phyloP scores from a whole-genome alignment of 179 eudicot genomes.

The Drosera spatulata region DNA sequence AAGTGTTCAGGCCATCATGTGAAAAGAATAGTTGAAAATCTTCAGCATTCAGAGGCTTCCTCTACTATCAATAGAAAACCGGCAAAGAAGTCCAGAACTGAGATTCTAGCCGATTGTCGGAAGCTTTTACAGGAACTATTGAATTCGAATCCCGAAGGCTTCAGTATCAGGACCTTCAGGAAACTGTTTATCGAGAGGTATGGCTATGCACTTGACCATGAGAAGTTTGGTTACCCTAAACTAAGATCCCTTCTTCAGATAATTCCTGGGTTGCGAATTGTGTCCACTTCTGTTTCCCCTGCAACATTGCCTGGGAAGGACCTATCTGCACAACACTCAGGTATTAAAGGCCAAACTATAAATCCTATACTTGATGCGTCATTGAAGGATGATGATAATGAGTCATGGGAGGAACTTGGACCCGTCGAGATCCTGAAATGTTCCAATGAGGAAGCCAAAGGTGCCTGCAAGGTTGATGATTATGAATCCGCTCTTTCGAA shows the following conservation, averaged over 20 bases:
- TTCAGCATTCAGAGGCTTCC: conserved; percentile 11
- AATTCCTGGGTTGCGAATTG: conserved; percentile 61
- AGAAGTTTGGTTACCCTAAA: conserved; percentile 69
- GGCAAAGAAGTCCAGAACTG: conserved; percentile 36
- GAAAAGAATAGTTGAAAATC: conserved; percentile 16
- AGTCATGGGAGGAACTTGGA: conserved; percentile 84
- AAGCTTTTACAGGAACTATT: conserved; percentile 55
- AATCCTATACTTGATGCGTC: conserved; percentile 12
- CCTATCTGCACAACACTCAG: no score
- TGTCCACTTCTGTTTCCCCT: conserved; percentile 24
- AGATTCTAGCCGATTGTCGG: conserved; percentile 65
- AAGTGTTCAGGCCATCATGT: conserved; percentile 6
- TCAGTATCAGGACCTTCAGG: conserved; percentile 35
- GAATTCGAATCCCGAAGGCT: conserved; percentile 50
- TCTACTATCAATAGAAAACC: conserved; percentile 11
- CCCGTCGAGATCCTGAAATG: conserved; percentile 31
- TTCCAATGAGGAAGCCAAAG: conserved; percentile 11
- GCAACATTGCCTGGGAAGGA: conserved; percentile 1
- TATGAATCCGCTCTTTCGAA: conserved; percentile 37
- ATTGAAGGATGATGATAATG: conserved; percentile 34
- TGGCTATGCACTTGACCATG: conserved; percentile 55
- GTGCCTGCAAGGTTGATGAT: conserved; percentile 4
- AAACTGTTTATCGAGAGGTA: conserved; percentile 34
- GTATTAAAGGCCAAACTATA: no score
- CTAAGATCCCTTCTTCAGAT: conserved; percentile 53